Evolutionary conservation across 306 rosid genomes (phyloP).

Genomic region (Phaseolus lunatus): DNA sequence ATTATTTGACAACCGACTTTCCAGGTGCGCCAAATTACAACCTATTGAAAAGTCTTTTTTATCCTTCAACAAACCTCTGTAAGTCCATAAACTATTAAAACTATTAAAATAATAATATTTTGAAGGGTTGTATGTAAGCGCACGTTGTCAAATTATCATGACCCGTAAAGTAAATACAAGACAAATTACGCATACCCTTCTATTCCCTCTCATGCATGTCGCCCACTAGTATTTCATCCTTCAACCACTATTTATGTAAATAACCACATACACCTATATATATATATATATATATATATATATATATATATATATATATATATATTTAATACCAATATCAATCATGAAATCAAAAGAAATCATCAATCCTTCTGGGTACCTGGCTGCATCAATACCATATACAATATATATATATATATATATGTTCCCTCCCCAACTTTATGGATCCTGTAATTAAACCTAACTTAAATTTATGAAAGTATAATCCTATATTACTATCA

Average conservation of each 20-base stretch:
- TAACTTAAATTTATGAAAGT: constrained; percentile 18
- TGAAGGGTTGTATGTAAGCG: no score
- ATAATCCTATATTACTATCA: constrained; percentile 21
- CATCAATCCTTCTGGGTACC: constrained; percentile 27
- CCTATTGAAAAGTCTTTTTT: no score
- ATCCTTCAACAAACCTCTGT: no score
- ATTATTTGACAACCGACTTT: no score
- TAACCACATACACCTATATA: neutral
- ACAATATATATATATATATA: constrained; percentile 26
- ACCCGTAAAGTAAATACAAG: no score
- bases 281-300: constrained; percentile 10
- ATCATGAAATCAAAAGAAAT: constrained; percentile 32
- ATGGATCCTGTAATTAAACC: constrained; percentile 36
- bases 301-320: neutral
- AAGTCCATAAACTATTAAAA: no score
- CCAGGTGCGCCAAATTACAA: no score
- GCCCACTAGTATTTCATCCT: neutral
- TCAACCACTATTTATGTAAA: neutral
- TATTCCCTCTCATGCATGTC: neutral
- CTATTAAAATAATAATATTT: no score
- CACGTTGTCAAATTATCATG: no score
- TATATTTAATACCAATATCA: neutral
- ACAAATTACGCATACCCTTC: neutral
- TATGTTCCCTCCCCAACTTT: constrained; percentile 33
- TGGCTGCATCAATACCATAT: constrained; percentile 33